These are phyloP conservation scores for Crithidia fasciculata DNA, from an alignment of 208 protist species.

Conservation along the genomic window DNA sequence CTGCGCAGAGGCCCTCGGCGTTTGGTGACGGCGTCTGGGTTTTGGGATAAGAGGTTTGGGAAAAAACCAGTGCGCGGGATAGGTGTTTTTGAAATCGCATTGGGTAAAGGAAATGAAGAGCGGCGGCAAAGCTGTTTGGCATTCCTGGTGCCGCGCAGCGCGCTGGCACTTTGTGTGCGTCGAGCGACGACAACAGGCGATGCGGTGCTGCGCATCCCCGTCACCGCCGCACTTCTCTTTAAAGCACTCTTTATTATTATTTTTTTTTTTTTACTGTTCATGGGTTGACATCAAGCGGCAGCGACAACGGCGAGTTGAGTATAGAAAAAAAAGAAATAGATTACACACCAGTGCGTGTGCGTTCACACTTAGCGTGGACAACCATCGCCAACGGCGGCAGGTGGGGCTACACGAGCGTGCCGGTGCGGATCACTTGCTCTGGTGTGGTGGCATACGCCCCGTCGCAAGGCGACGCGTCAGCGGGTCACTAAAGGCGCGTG, in stretches of 20 bases:
- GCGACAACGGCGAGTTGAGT: slow-evolving; percentile 4
- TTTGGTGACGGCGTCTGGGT: no score
- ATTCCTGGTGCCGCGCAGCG: no score
- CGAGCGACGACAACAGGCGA: no score
- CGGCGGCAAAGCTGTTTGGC: no score
- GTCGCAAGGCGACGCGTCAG: slow-evolving; percentile 48
- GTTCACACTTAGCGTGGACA: neutral
- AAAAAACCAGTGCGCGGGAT: no score
- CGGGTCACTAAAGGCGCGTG: slow-evolving; percentile 39
- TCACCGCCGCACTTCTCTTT: neutral
- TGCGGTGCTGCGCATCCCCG: neutral
- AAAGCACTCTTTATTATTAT: neutral
- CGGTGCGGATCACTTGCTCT: slow-evolving; percentile 12
- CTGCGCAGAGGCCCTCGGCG: no score
- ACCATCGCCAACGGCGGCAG: neutral
- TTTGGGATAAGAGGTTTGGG: no score
- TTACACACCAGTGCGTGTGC: neutral
- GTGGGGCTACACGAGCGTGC: neutral
- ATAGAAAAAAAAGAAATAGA: slow-evolving; percentile 3
- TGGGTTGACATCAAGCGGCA: slow-evolving; percentile 10
- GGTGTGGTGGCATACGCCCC: slow-evolving; percentile 31
- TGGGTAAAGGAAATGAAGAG: no score
- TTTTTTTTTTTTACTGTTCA: neutral
- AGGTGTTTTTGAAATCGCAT: no score
- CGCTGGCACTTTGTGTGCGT: no score